Conservation (phyloP, 768 basidiomycete genomes). For the Pleurotus eryngii region DNA sequence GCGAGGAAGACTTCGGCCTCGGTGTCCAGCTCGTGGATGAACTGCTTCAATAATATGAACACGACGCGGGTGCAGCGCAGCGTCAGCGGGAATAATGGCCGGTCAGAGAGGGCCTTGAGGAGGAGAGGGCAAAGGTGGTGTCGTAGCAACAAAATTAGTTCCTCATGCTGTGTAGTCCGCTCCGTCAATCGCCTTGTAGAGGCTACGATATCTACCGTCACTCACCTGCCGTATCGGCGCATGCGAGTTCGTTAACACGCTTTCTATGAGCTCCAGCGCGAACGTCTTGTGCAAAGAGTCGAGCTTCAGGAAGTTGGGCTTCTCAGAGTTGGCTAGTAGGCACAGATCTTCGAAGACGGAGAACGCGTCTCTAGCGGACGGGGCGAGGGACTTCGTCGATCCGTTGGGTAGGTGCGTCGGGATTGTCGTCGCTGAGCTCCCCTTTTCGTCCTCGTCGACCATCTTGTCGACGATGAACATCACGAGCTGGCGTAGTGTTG, state of each 20-base stretch:
- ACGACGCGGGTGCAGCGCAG: constrained; percentile 92
- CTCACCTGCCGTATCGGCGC: constrained; percentile 77
- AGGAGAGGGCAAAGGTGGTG: constrained; percentile 90
- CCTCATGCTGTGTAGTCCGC: constrained; percentile 53
- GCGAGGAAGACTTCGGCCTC: constrained; percentile 88
- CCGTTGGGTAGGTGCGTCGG: constrained; percentile 64
- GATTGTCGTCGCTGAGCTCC: constrained; percentile 32
- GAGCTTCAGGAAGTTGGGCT: constrained; percentile 77
- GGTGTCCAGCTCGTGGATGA: constrained; percentile 72
- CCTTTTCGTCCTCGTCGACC: constrained; percentile 65
- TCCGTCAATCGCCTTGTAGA: too few relatives aligned
- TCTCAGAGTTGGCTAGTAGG: constrained; percentile 78
- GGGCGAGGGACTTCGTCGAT: constrained; percentile 55
- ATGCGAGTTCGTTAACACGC: constrained; percentile 90
- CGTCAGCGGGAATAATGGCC: constrained; percentile 81
- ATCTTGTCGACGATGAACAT: constrained; percentile 99
- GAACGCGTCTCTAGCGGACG: constrained; percentile 81
- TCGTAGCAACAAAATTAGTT: constrained; percentile 81
- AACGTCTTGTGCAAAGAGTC: constrained; percentile 88
- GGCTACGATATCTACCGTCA: not conserved
- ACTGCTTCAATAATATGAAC: constrained; percentile 90
- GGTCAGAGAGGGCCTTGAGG: constrained; percentile 80
- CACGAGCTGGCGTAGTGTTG: constrained; percentile 90
- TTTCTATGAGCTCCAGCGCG: constrained; percentile 95
- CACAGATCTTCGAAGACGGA: constrained; percentile 92